These are phyloP conservation scores for Aspergillus wentii DNA, from an alignment of 495 filamentous ascomycete genomes.

Conservation along the genomic window DNA sequence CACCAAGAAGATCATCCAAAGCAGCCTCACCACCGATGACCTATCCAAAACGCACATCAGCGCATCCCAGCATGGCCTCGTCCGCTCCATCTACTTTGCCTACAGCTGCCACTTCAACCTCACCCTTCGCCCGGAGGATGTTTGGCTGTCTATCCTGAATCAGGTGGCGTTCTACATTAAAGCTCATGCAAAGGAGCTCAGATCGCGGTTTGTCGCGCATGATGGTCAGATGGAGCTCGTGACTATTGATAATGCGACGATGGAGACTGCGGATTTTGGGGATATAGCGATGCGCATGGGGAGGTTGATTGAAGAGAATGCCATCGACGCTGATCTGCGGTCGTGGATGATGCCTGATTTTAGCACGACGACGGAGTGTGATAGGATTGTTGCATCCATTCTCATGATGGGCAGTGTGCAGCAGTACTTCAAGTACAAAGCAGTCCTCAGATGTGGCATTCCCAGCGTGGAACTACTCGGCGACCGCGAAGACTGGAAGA, in stretches of 20 bases:
- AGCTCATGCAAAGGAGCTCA: constrained; percentile 38
- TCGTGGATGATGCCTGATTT: constrained; percentile 40
- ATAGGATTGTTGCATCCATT: constrained; percentile 25
- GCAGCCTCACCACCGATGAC: not conserved
- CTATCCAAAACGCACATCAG: constrained; percentile 8
- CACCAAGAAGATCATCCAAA: constrained; percentile 3
- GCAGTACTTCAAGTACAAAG: constrained; percentile 32
- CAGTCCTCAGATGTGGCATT: constrained; percentile 30
- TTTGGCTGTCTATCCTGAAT: constrained; percentile 55
- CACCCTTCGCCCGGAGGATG: constrained; percentile 54
- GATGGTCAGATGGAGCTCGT: constrained; percentile 38
- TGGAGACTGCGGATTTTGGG: constrained; percentile 15
- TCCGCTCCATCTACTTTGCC: constrained; percentile 43
- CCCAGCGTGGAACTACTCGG: constrained; percentile 48
- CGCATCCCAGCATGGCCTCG: constrained; percentile 45
- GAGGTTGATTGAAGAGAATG: constrained; percentile 24
- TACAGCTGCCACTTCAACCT: constrained; percentile 52
- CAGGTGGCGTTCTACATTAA: constrained; percentile 52
- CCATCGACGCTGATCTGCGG: constrained; percentile 26
- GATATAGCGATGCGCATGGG: constrained; percentile 19
- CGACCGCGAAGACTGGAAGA: constrained; percentile 32
- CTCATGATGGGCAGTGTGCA: constrained; percentile 40
- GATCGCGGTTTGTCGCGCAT: constrained; percentile 37
- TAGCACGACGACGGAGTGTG: constrained; percentile 33
- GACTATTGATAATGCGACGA: constrained; percentile 1